Base-by-base conservation (phyloP, 257 asterid species). In the Solanum neorickii region DNA sequence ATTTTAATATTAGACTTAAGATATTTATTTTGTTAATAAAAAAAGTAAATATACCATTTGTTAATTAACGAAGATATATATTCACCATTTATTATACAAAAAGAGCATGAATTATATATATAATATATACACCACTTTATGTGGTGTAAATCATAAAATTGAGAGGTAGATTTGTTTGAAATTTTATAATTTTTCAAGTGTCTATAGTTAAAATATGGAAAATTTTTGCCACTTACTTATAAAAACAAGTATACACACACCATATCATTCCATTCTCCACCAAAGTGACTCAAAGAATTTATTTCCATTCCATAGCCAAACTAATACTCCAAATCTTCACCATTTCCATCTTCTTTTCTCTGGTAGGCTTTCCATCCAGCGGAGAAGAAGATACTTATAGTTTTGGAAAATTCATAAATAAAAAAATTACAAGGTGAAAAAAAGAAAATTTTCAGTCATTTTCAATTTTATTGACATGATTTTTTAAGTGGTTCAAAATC, bases 381-480 rank as follows among this genome's bases (percentile, higher is more conserved):
- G 83, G 83, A 70, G 83, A 70, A 39, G 87, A 85, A n/a, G 70
- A 85, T 25, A 5, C 29, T 13, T 12, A 85, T 9, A 42, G 12
- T 10, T 69, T 85, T 56, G 87, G 49, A 85, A 68, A 85, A 44
- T 49, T 82, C 46, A 29, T 85, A 35, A 35, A 27, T 9, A 47
- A 39, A 52, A 68, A 85, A 6, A 5, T 68, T 9, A 44, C 70
- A 18, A 42, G 68, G 18, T 27, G 29, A 9, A 70, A 31, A 59
- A 87, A 78, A 82, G 86, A 87, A 49, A 87, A 78, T 33, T 14
- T 78, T 12, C 78, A 29, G 80, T 46, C 76, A 87, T 25, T 82
- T 87, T 31, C 74, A 41, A 33, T 87, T 87, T 65, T 87, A 42
- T 39, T 87, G 85, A 62, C 88, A 87, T 9, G 88, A 87, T 47